Evolutionary conservation across 1,284 basidiomycete species (phyloP), one percentile per base, ranked within the genome.

Genomic region (Ganoderma meredithae): DNA sequence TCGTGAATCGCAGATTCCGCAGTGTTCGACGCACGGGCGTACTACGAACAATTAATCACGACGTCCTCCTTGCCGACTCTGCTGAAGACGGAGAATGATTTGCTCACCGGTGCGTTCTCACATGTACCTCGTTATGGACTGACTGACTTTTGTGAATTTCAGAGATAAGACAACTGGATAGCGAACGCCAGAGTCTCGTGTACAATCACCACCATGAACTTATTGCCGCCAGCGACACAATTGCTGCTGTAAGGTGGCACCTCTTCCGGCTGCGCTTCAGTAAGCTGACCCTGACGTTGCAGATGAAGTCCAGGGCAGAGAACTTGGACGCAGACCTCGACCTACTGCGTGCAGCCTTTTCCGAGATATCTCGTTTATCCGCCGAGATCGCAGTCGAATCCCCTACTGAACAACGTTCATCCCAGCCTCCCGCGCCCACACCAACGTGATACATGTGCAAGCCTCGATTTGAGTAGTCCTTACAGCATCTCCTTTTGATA

Each of bases 201-300:
- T 97, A 97, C 78, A 96, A 97, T 73, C 95, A 97, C 75, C 95
- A 97, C 76, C 95, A 96, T 73, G 95, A 97, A 75, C 88, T 97
- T 25, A 96, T 97, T 60, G 93, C 94, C 1, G 96, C 95, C 1
- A 95, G 92, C 72, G 95, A 96, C 75, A 97, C 96, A 7, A 97
- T 97, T 71, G 89, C 90, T 68, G 89, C 91, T 27, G 95, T 95
- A 80, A 55, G 89, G 78, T 15, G n/a, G 25, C 15, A 60, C 15
- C 33, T 25, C 47, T 47, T 40, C 31, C 19, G 19, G 49, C 44
- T 22, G 47, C 22, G 47, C 47, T 22, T 49, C 9, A 22, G 47
- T 2, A 49, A 22, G 31, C 64, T 63, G 17, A 69, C 56, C 25
- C 39, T 27, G 56, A 12, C 31, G 31, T 55, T 60, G 33, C 72